Conservation (phyloP, 495 filamentous ascomycete species). For the Evernia prunastri region DNA sequence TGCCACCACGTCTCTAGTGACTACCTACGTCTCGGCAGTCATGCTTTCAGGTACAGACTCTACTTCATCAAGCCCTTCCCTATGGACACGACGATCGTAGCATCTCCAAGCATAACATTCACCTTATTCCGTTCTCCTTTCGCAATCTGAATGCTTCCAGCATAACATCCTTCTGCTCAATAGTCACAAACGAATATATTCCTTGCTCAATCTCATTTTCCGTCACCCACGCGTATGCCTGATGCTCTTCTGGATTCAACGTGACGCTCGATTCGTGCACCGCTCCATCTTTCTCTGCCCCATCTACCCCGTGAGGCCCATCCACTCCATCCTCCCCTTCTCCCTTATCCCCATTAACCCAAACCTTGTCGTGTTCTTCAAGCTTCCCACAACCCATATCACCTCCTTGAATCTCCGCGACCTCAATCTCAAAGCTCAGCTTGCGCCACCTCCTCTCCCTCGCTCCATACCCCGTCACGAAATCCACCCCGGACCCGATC, state of each 20-base stretch:
- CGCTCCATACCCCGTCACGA: slow-evolving; percentile 12
- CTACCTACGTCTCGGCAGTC: too few species aligned
- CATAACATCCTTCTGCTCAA: slow-evolving; percentile 7
- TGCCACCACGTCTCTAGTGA: too few species aligned
- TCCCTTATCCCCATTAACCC: neutral
- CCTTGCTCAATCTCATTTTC: slow-evolving; percentile 31
- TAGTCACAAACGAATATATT: neutral
- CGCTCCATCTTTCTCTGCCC: neutral
- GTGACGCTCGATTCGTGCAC: slow-evolving; percentile 26
- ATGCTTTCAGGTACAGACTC: too few species aligned
- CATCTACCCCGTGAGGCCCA: neutral
- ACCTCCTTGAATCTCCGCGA: slow-evolving; percentile 15
- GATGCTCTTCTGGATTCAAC: slow-evolving; percentile 42
- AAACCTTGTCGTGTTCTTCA: neutral
- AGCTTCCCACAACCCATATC: neutral
- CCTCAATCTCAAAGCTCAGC: slow-evolving; percentile 33
- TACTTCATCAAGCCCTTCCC: too few species aligned
- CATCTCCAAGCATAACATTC: too few species aligned
- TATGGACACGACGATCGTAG: too few species aligned
- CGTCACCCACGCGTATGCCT: slow-evolving; percentile 40
- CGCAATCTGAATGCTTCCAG: slow-evolving; percentile 6
- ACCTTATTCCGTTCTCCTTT: neutral
- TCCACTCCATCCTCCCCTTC: neutral
- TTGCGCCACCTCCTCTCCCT: slow-evolving; percentile 27
- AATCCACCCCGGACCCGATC: slow-evolving; percentile 33